These are phyloP conservation scores for Globisporangium spiculum DNA, from an alignment of 352 stramenopile genomes.

Conservation along the genomic window DNA sequence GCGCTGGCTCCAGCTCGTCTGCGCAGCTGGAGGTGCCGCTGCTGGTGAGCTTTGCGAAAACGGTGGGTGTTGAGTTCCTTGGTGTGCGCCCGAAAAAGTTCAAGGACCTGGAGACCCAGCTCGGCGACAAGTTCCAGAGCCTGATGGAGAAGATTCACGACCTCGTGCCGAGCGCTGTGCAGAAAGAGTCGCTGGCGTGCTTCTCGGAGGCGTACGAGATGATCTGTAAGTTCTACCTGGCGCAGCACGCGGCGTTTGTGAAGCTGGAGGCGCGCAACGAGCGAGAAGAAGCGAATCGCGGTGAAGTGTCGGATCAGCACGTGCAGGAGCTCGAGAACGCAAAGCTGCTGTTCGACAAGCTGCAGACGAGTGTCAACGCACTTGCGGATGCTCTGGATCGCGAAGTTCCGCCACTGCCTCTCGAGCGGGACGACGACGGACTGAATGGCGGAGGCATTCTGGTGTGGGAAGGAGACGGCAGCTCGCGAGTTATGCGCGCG, in stretches of 20 bases:
- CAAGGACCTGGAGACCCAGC: slow-evolving; percentile 47
- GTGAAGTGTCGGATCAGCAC: slow-evolving; percentile 72
- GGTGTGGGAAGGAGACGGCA: slow-evolving; percentile 78
- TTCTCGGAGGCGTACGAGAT: slow-evolving; percentile 88
- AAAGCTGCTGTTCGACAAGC: slow-evolving; percentile 82
- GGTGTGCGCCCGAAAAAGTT: slow-evolving; percentile 64
- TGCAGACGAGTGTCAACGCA: slow-evolving; percentile 80
- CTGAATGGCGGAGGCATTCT: slow-evolving; percentile 41
- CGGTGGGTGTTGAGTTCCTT: slow-evolving; percentile 88
- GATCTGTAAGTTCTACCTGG: slow-evolving; percentile 88
- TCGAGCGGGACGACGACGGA: slow-evolving; percentile 61
- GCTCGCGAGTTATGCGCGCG: slow-evolving; percentile 51
- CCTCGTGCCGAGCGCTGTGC: slow-evolving; percentile 64
- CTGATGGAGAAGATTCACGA: slow-evolving; percentile 36
- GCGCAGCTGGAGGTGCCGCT: slow-evolving; percentile 90
- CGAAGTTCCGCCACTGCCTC: slow-evolving; percentile 63
- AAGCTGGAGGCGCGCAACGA: slow-evolving; percentile 94
- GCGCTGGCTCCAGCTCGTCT: slow-evolving; percentile 15
- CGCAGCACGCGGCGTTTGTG: slow-evolving; percentile 86
- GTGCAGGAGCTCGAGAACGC: slow-evolving; percentile 70
- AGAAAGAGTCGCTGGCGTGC: slow-evolving; percentile 69
- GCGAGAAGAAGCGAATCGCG: slow-evolving; percentile 84
- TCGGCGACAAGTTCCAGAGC: slow-evolving; percentile 32
- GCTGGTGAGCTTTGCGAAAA: slow-evolving; percentile 94
- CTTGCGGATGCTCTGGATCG: slow-evolving; percentile 77